phyloP scores from a whole-genome alignment of 2,329 filamentous ascomycete species.

The Microcyclospora pomicola region DNA sequence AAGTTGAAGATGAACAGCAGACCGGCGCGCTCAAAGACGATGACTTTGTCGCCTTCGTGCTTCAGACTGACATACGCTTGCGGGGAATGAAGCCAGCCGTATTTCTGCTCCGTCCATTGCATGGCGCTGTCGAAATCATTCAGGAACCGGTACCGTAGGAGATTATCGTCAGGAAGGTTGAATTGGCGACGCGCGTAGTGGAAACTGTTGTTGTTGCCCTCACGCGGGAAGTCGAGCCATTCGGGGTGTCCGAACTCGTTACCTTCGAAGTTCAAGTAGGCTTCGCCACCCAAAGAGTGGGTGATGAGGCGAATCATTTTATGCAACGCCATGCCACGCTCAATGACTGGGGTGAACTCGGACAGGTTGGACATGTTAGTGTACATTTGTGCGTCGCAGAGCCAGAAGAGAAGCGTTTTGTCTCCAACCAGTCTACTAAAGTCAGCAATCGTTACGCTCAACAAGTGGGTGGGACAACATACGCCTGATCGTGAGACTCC shows the following conservation, averaged over 20 bases:
- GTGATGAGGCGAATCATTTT: slow-evolving; percentile 96
- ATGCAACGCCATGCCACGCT: slow-evolving; percentile 82
- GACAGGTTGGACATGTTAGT: slow-evolving; percentile 87
- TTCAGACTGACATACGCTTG: slow-evolving; percentile 92
- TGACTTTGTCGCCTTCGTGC: slow-evolving; percentile 83
- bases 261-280: slow-evolving; percentile 96
- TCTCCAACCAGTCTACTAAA: slow-evolving; percentile 69
- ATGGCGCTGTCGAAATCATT: slow-evolving; percentile 89
- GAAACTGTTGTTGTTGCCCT: slow-evolving; percentile 40
- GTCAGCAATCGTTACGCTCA: slow-evolving; percentile 9
- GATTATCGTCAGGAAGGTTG: slow-evolving; percentile 73
- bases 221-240: slow-evolving; percentile 96
- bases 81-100: slow-evolving; percentile 73
- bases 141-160: slow-evolving; percentile 80
- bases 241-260: slow-evolving; percentile 98
- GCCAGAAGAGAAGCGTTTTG: slow-evolving; percentile 95
- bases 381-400: slow-evolving; percentile 94
- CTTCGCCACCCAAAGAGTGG: slow-evolving; percentile 82
- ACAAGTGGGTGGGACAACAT: slow-evolving; percentile 29
- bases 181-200: slow-evolving; percentile 58
- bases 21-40: slow-evolving; percentile 87
- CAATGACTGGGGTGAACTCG: slow-evolving; percentile 74
- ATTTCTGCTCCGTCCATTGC: slow-evolving; percentile 76
- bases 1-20: slow-evolving; percentile 96
- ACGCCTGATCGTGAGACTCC: slow-evolving; percentile 96